Conservation (phyloP, 2,329 filamentous ascomycete genomes). For the Aspergillus niger region DNA sequence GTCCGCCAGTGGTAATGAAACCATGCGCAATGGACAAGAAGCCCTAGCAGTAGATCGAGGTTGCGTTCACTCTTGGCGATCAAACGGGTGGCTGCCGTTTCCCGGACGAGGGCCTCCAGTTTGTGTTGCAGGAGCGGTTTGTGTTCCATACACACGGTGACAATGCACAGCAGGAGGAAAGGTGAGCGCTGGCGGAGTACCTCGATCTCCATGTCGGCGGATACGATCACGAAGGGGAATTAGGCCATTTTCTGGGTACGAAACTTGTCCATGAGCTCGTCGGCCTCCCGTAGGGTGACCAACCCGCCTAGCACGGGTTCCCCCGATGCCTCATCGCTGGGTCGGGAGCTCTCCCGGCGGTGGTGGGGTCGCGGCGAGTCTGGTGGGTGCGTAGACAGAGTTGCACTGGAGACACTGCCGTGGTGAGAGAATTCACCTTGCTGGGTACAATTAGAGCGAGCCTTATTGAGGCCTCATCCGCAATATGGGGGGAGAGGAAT, state of each 20-base stretch:
- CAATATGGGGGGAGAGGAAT: neutral
- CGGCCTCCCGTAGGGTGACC: neutral
- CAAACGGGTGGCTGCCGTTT: slow-evolving; percentile 2
- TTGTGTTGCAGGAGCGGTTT: neutral
- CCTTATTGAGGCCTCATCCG: too few species aligned
- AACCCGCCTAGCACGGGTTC: neutral
- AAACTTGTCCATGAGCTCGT: slow-evolving; percentile 10
- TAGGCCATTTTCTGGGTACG: slow-evolving; percentile 14
- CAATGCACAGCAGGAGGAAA: slow-evolving; percentile 11
- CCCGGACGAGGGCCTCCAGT: slow-evolving; percentile 6
- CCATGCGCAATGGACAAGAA: slow-evolving; percentile 17
- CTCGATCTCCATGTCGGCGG: neutral
- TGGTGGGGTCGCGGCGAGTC: neutral
- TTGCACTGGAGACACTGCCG: neutral
- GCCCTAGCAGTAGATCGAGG: slow-evolving; percentile 14
- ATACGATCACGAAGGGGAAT: slow-evolving; percentile 16
- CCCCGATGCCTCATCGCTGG: neutral
- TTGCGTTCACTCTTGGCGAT: slow-evolving; percentile 12
- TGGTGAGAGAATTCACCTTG: neutral
- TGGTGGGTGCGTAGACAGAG: neutral
- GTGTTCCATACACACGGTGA: slow-evolving; percentile 8
- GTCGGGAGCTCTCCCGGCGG: neutral
- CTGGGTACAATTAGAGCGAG: neutral
- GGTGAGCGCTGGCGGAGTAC: slow-evolving; percentile 5
- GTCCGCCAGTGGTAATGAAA: slow-evolving; percentile 17